These are phyloP conservation scores for Aspergillus indologenus DNA, from an alignment of 495 filamentous ascomycete genomes.

Conservation along the genomic window DNA sequence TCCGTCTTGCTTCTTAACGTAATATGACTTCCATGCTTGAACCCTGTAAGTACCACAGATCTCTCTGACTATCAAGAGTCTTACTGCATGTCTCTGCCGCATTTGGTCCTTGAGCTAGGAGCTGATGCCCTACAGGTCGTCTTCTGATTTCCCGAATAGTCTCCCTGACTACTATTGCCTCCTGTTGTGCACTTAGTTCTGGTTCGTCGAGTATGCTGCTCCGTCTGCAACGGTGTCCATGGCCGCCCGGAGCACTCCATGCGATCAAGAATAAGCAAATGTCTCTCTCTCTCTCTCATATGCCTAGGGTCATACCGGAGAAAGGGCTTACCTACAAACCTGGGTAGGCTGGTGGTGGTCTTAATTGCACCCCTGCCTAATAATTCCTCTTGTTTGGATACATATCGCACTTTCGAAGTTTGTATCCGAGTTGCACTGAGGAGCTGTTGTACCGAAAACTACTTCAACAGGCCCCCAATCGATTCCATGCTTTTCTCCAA, in stretches of 20 bases:
- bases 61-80: neutral
- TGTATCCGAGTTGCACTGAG: neutral
- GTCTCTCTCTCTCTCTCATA: neutral
- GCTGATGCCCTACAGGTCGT: neutral
- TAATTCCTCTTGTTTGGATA: neutral
- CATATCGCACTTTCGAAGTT: neutral
- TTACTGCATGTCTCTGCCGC: neutral
- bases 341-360: neutral
- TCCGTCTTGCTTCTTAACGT: neutral
- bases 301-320: neutral
- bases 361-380: neutral
- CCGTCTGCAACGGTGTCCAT: neutral
- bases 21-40: slow-evolving; percentile 22
- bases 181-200: neutral
- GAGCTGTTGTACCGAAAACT: neutral
- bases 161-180: neutral
- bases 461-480: neutral
- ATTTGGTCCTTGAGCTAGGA: neutral
- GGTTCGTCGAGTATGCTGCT: neutral
- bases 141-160: neutral
- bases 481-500: neutral
- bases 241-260: neutral
- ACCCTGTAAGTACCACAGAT: neutral
- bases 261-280: neutral
- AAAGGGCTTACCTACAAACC: neutral